Evolutionary conservation across 139 green algal species (phyloP).

Genomic region (Chlamydomonas applanata): DNA sequence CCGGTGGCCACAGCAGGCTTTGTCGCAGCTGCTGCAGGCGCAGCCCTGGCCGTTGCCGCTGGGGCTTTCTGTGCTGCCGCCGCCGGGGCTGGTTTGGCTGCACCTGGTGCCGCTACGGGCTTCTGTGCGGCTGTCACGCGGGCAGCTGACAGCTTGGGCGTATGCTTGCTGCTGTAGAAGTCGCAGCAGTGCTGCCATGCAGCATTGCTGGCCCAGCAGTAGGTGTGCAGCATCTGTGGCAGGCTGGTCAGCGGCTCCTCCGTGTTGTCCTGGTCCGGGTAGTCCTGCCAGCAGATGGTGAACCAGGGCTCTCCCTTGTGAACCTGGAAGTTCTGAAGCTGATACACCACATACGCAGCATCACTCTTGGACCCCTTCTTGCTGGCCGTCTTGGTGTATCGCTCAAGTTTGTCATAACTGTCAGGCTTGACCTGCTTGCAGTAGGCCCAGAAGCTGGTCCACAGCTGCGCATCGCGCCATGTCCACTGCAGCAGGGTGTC

Average conservation of each 20-base stretch:
- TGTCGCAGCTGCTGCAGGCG: no score
- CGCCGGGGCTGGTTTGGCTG: not conserved
- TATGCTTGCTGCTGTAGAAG: not conserved
- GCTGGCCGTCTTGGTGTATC: not conserved
- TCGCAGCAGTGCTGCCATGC: slow-evolving; percentile 1
- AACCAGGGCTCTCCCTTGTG: not conserved
- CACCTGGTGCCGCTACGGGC: not conserved
- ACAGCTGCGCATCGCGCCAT: slow-evolving; percentile 8
- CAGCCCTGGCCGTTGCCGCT: not conserved
- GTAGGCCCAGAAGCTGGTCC: not conserved
- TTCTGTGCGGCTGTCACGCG: not conserved
- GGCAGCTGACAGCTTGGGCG: not conserved
- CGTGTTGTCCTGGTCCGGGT: not conserved
- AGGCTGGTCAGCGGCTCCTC: not conserved
- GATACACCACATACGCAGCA: not conserved
- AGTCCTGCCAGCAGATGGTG: slow-evolving; percentile 3
- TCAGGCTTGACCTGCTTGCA: slow-evolving; percentile 1
- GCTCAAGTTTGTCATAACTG: not conserved
- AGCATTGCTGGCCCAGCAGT: not conserved
- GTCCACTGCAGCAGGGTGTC: not conserved
- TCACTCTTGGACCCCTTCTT: not conserved
- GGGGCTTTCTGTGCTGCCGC: not conserved
- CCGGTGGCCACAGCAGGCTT: no score
- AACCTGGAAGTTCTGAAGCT: not conserved
- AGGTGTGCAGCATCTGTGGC: slow-evolving; percentile 8